These are phyloP conservation scores for Porogramme epimiltina DNA, from an alignment of 1,284 basidiomycete genomes.

Conservation along the genomic window DNA sequence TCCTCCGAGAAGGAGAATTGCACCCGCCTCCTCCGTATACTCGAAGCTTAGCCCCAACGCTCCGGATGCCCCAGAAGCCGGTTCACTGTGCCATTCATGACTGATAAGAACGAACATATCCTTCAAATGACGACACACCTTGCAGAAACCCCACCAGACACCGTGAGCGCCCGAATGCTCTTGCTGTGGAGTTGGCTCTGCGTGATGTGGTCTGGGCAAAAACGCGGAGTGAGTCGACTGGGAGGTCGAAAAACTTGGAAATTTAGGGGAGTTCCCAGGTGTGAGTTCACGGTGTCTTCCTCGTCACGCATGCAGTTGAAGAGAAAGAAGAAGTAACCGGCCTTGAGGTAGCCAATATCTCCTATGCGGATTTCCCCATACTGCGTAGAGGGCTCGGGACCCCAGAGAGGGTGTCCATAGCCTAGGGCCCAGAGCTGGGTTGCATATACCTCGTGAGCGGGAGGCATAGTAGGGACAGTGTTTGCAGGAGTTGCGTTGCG, in stretches of 20 bases:
- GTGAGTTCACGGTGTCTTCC: neutral
- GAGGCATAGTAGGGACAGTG: too few species aligned
- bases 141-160: neutral
- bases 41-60: neutral
- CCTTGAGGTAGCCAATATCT: conserved; percentile 30
- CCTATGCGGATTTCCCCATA: conserved; percentile 23
- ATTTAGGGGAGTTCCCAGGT: neutral
- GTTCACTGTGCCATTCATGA: neutral
- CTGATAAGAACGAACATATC: neutral
- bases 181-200: conserved; percentile 3
- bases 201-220: neutral
- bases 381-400: conserved; percentile 12
- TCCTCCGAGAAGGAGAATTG: conserved; percentile 7
- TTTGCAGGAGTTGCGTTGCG: too few species aligned
- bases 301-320: conserved; percentile 25
- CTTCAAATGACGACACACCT: neutral
- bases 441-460: conserved; percentile 13
- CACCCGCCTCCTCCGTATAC: conserved; percentile 7
- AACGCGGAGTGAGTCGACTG: neutral
- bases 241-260: neutral
- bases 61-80: neutral
- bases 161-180: neutral
- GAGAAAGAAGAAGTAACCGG: conserved; percentile 28
- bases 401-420: conserved; percentile 22
- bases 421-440: conserved; percentile 12